These are phyloP conservation scores for Entomortierella beljakovae DNA, from an alignment of 192 early-diverging fungal genomes.

Conservation along the genomic window DNA sequence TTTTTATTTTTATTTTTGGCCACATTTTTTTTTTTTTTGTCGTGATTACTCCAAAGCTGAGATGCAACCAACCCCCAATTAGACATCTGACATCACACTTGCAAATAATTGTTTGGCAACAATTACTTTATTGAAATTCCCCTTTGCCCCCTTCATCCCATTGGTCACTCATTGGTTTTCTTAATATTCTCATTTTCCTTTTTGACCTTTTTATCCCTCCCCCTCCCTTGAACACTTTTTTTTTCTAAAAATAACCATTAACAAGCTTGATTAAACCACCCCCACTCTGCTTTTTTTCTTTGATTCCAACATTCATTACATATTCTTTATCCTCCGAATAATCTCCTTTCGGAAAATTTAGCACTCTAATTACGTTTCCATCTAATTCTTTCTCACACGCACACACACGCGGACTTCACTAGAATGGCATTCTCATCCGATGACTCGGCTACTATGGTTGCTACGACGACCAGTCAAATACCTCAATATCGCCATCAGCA, in stretches of 20 bases:
- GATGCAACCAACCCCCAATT: too few relatives aligned
- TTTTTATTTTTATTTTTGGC: too few relatives aligned
- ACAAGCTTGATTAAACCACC: not conserved
- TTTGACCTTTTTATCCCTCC: not conserved
- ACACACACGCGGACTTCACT: not conserved
- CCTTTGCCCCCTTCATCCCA: not conserved
- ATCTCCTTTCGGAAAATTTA: too few relatives aligned
- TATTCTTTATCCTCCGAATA: too few relatives aligned
- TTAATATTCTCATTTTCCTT: not conserved
- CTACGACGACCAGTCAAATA: not conserved
- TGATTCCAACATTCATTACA: not conserved
- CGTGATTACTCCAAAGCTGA: too few relatives aligned
- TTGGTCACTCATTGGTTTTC: not conserved
- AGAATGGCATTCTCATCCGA: constrained; percentile 5
- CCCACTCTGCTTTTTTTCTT: not conserved
- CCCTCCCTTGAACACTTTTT: not conserved
- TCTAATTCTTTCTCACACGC: too few relatives aligned
- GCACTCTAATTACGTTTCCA: too few relatives aligned
- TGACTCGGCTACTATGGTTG: not conserved
- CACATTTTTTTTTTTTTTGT: too few relatives aligned
- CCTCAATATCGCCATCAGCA: not conserved
- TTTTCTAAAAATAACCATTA: constrained; percentile 15
- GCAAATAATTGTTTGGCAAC: not conserved
- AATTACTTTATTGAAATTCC: not conserved
- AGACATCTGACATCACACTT: too few relatives aligned